A percentile compares a stretch with the other conserved stretches of the same genome.
Evolutionary conservation across 331 rosid genomes (phyloP).

Genomic region (Phaseolus coccineus): DNA sequence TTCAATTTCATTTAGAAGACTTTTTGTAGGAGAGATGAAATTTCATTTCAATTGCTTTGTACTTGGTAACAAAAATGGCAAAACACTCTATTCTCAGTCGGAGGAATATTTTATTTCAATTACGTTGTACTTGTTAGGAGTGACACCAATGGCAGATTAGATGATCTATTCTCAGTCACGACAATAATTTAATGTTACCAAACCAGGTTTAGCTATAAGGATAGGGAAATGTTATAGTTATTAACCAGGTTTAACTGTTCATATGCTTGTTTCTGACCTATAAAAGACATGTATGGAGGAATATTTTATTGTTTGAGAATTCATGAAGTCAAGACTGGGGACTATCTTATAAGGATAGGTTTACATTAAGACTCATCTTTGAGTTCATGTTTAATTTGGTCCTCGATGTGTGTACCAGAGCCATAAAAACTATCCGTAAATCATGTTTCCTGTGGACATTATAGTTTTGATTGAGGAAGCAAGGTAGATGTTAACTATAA

Average conservation of each 20-base stretch:
- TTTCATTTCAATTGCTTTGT: conserved; percentile 1
- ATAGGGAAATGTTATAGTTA: neutral
- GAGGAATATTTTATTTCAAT: conserved; percentile 11
- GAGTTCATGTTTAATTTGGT: neutral
- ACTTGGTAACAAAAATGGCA: neutral
- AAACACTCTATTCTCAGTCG: conserved; percentile 14
- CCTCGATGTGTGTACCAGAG: neutral
- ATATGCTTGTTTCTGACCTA: neutral
- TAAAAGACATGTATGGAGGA: neutral
- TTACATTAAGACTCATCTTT: neutral
- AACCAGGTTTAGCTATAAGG: neutral
- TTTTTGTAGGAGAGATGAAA: conserved; percentile 11
- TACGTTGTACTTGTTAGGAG: conserved; percentile 8
- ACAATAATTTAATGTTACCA: neutral
- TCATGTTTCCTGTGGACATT: neutral
- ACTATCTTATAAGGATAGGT: neutral
- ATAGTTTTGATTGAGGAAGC: neutral
- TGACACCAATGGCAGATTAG: neutral
- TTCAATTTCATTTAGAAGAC: conserved; percentile 9
- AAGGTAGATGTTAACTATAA: neutral
- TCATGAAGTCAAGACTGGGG: neutral
- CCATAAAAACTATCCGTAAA: neutral
- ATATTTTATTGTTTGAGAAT: neutral
- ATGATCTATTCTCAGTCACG: conserved; percentile 1
- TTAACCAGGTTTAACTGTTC: neutral